Conservation (phyloP, 2,329 filamentous ascomycete genomes). For the Colletotrichum trifolii region DNA sequence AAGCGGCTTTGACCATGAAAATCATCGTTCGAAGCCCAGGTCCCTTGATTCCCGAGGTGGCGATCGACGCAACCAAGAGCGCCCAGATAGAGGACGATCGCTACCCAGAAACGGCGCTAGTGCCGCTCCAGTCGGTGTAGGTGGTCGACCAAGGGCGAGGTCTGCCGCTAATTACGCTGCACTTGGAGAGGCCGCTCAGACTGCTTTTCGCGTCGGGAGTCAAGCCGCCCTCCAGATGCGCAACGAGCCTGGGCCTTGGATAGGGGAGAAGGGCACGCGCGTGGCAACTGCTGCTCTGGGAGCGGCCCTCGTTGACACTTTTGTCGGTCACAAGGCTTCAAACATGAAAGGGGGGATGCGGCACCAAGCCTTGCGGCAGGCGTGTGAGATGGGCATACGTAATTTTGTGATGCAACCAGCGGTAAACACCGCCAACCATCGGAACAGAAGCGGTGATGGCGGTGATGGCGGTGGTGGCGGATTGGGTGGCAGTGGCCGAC, state of each 20-base stretch:
- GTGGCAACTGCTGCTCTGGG: conserved; percentile 61
- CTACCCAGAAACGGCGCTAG: conserved; percentile 19
- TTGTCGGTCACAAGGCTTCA: conserved; percentile 51
- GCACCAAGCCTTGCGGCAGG: conserved; percentile 37
- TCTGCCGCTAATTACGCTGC: conserved; percentile 36
- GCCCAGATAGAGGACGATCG: conserved; percentile 24
- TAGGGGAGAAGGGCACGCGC: conserved; percentile 60
- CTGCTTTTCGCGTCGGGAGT: conserved; percentile 60
- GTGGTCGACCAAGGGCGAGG: conserved; percentile 37
- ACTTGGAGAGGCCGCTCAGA: conserved; percentile 51
- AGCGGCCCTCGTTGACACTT: conserved; percentile 60
- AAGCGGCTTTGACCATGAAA: too few relatives aligned
- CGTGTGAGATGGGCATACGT: conserved; percentile 33
- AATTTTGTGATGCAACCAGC: conserved; percentile 32
- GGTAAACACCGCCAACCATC: conserved; percentile 24
- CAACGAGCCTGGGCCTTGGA: conserved; percentile 57
- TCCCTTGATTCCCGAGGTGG: background rate
- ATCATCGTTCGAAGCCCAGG: background rate
- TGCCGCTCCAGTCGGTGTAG: background rate
- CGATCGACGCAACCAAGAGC: conserved; percentile 11
- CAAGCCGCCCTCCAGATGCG: conserved; percentile 59
- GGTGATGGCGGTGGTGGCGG: conserved; percentile 8
- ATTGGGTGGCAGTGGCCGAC: conserved; percentile 12
- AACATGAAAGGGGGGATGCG: conserved; percentile 37
- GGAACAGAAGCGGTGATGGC: background rate